A percentile compares a stretch with the other conserved stretches of the same genome.
Evolutionary conservation across 2,329 filamentous ascomycete genomes (phyloP).

Genomic region (Cryphonectria japonica): DNA sequence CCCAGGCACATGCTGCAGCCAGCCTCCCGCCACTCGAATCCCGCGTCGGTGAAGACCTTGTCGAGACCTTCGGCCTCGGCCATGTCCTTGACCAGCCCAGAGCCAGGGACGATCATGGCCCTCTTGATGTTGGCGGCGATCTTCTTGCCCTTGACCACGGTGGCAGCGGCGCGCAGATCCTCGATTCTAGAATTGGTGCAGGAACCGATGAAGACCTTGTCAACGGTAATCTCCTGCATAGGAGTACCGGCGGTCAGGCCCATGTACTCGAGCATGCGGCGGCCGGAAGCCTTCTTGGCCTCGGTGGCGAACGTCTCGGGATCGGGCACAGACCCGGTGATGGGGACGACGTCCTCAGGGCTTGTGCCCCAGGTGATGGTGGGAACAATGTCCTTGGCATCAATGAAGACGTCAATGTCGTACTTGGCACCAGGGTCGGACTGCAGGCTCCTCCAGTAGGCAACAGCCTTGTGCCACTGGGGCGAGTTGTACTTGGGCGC

Average conservation of each 20-base stretch:
- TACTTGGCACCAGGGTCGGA: conserved; percentile 89
- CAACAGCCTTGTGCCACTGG: conserved; percentile 86
- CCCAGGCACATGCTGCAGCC: conserved; percentile 99
- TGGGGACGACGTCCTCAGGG: conserved; percentile 93
- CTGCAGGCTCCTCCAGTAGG: conserved; percentile 85
- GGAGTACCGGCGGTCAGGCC: conserved; percentile 82
- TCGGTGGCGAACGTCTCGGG: conserved; percentile 84
- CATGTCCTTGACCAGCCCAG: conserved; percentile 88
- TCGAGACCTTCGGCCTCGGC: conserved; percentile 92
- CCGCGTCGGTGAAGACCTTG: conserved; percentile 87
- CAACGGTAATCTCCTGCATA: conserved; percentile 88
- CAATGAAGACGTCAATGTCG: conserved; percentile 86
- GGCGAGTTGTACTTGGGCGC: conserved; percentile 82
- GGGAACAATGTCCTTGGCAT: conserved; percentile 89
- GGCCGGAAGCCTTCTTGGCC: conserved; percentile 77
- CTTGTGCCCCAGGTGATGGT: conserved; percentile 97
- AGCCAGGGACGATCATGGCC: conserved; percentile 95
- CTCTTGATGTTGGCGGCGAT: conserved; percentile 87
- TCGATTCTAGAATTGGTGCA: conserved; percentile 98
- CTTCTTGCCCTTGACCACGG: conserved; percentile 85
- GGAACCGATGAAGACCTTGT: conserved; percentile 54
- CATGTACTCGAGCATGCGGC: conserved; percentile 93
- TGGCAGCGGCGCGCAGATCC: conserved; percentile 85
- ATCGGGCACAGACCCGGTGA: conserved; percentile 86
- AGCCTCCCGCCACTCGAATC: conserved; percentile 97